Conservation (phyloP, 306 rosid genomes). For the Echinosophora koreensis region DNA sequence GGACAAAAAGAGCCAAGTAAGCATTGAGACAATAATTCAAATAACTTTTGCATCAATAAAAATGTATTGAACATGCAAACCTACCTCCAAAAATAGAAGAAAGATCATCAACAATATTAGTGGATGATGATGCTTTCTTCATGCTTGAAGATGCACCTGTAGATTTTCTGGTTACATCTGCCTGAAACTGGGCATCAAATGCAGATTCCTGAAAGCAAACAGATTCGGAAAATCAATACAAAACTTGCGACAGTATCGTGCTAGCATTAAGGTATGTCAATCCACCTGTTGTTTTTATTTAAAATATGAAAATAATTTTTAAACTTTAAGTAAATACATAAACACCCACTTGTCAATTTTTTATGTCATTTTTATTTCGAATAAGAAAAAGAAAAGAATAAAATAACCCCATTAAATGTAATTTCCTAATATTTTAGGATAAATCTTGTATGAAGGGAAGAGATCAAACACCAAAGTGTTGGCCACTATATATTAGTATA, state of each 20-base stretch:
- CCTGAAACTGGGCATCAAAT: conserved; percentile 74
- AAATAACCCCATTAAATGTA: conserved; percentile 15
- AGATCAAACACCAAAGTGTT: conserved; percentile 12
- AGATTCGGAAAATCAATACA: conserved; percentile 31
- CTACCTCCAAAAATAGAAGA: conserved; percentile 92
- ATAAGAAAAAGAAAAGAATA: conserved; percentile 19
- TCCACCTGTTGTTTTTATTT: conserved; percentile 10
- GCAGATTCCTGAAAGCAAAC: conserved; percentile 61
- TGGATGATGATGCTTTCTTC: conserved; percentile 79
- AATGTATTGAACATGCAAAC: conserved; percentile 31
- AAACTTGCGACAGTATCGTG: conserved; percentile 12
- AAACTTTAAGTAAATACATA: conserved; percentile 2
- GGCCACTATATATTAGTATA: conserved; percentile 8
- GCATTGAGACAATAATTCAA: conserved; percentile 37
- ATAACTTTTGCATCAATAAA: conserved; percentile 34
- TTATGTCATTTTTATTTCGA: conserved; percentile 30
- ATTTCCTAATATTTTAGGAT: conserved; percentile 1
- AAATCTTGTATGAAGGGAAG: conserved; percentile 11
- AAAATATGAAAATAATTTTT: conserved; percentile 30
- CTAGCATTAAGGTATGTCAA: conserved; percentile 17
- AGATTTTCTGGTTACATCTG: conserved; percentile 67
- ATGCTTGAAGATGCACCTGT: conserved; percentile 62
- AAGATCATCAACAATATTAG: conserved; percentile 87
- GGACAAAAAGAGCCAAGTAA: conserved; percentile 31
- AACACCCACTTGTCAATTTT: neutral